A percentile compares a stretch with the other conserved stretches of the same genome.
These are phyloP conservation scores for Curvularia hawaiiensis DNA, from an alignment of 2,329 filamentous ascomycete species.

Conservation along the genomic window DNA sequence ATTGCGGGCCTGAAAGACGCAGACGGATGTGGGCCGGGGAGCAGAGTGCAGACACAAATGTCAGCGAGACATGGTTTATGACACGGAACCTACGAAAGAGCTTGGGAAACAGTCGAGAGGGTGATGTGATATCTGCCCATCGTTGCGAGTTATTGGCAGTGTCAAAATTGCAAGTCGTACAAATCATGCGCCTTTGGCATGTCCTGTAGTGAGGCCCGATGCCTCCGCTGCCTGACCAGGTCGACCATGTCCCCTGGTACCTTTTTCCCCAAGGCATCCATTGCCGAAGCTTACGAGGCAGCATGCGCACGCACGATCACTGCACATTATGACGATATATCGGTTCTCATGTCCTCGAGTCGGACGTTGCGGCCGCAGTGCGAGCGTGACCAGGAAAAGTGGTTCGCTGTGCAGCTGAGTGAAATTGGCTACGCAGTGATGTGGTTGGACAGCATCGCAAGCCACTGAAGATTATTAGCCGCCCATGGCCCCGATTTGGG, in stretches of 20 bases:
- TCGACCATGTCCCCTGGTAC: constrained; percentile 15
- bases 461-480: constrained; percentile 41
- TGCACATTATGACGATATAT: constrained; percentile 36
- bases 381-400: constrained; percentile 20
- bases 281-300: constrained; percentile 13
- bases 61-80: neutral
- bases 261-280: constrained; percentile 24
- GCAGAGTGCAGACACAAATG: neutral
- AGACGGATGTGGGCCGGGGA: neutral
- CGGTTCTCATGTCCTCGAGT: constrained; percentile 15
- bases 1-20: neutral
- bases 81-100: neutral
- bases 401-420: constrained; percentile 8
- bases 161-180: neutral
- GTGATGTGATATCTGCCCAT: constrained; percentile 6
- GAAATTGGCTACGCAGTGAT: constrained; percentile 19
- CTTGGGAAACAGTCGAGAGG: constrained; percentile 3
- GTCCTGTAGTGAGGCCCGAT: constrained; percentile 32
- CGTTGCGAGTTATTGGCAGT: constrained; percentile 1
- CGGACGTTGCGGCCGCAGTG: constrained; percentile 12
- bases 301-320: constrained; percentile 7
- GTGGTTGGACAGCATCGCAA: constrained; percentile 34
- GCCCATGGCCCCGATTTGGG: constrained; percentile 38
- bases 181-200: constrained; percentile 7
- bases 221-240: constrained; percentile 23